phyloP scores from a whole-genome alignment of 116 monocot genomes.

The Dioscorea cayenensis region DNA sequence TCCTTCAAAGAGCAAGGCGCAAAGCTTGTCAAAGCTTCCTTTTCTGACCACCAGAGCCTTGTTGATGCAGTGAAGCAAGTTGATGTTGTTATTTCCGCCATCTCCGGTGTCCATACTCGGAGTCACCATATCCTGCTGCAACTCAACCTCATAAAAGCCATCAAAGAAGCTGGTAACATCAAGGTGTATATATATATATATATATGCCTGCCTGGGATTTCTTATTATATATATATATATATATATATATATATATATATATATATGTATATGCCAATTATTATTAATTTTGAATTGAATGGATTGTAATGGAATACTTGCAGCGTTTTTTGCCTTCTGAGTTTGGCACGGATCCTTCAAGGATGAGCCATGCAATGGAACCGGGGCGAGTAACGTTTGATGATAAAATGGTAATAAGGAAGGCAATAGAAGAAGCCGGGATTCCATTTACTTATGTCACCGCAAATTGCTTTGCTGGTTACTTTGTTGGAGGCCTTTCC shows the following conservation, averaged over 20 bases:
- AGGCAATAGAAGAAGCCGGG: conserved; percentile 50
- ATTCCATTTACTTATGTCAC: conserved; percentile 69
- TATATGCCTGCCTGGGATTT: neutral
- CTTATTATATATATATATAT: neutral
- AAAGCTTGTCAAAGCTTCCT: conserved; percentile 27
- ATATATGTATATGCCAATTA: neutral
- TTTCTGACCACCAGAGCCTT: conserved; percentile 30
- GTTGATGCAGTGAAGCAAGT: conserved; percentile 33
- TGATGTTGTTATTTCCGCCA: conserved; percentile 39
- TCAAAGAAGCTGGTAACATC: conserved; percentile 46
- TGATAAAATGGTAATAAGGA: conserved; percentile 58
- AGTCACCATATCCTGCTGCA: conserved; percentile 40
- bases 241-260: neutral
- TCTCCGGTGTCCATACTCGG: conserved; percentile 35
- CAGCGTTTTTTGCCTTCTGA: conserved; percentile 27
- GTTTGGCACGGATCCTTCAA: conserved; percentile 61
- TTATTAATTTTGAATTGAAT: no score
- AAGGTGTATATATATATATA: conserved; percentile 16
- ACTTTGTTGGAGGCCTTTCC: conserved; percentile 49
- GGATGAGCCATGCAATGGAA: conserved; percentile 48
- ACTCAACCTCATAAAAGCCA: conserved; percentile 42
- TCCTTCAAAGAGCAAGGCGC: conserved; percentile 41
- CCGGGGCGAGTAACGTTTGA: conserved; percentile 53
- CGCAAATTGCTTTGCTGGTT: conserved; percentile 50
- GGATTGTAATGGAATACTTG: no score